A percentile compares a stretch with the other conserved stretches of the same genome.
Evolutionary conservation across 345 rosid genomes (phyloP).

Genomic region (Xanthoceras sorbifolium): DNA sequence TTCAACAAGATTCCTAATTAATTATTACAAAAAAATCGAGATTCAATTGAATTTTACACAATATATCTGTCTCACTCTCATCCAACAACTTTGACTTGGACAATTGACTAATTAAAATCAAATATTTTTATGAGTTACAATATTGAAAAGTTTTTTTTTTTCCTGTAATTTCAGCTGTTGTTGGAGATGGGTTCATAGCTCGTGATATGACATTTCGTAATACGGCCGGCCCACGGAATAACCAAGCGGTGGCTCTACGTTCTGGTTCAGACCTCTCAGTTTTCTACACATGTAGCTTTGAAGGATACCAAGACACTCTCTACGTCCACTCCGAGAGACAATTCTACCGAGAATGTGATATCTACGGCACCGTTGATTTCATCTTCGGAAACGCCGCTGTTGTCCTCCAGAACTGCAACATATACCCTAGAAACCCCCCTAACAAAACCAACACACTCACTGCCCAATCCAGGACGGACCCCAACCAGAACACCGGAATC

Average conservation of each 20-base stretch:
- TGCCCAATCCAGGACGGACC: conserved; percentile 52
- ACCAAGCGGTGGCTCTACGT: conserved; percentile 58
- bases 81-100: not conserved
- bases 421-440: conserved; percentile 44
- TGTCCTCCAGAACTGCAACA: conserved; percentile 53
- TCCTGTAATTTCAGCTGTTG: conserved; percentile 35
- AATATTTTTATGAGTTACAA: no score
- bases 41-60: not conserved
- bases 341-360: conserved; percentile 59
- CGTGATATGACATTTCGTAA: conserved; percentile 53
- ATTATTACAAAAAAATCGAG: not conserved
- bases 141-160: not conserved
- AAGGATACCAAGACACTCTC: conserved; percentile 64
- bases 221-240: conserved; percentile 47
- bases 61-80: not conserved
- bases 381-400: conserved; percentile 62
- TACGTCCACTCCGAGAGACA: conserved; percentile 58
- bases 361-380: conserved; percentile 62
- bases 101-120: not conserved
- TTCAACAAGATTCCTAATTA: not conserved
- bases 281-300: conserved; percentile 55
- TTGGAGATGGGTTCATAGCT: conserved; percentile 57
- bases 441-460: conserved; percentile 44
- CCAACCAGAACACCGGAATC: conserved; percentile 62
- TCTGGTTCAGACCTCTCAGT: conserved; percentile 50